Conservation (phyloP, 805 yeast genomes). For the Debaryomyces tyrocola region DNA sequence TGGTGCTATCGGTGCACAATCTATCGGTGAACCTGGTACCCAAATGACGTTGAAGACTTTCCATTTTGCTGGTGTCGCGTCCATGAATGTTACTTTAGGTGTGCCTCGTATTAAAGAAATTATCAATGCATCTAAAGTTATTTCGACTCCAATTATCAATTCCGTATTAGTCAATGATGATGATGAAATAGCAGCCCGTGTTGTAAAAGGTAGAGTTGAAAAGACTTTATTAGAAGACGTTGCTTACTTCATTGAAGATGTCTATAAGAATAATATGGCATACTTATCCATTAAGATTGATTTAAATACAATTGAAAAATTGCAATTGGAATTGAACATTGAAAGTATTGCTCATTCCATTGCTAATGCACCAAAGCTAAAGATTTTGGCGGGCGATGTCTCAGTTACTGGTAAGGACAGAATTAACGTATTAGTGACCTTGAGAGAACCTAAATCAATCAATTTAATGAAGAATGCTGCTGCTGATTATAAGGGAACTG, state of each 20-base stretch:
- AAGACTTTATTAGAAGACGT: conserved; percentile 87
- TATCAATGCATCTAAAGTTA: conserved; percentile 92
- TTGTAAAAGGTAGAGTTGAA: conserved; percentile 96
- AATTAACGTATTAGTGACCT: conserved; percentile 61
- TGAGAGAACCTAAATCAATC: conserved; percentile 37
- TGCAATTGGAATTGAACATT: conserved; percentile 85
- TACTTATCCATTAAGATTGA: conserved; percentile 82
- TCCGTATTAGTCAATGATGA: conserved; percentile 89
- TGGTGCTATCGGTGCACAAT: conserved; percentile 98
- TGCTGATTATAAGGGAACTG: conserved; percentile 32
- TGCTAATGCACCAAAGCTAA: conserved; percentile 81
- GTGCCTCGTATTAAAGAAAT: conserved; percentile 99
- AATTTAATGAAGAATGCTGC: conserved; percentile 33
- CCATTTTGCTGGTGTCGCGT: conserved; percentile 99
- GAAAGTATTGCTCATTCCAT: conserved; percentile 87
- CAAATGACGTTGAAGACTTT: conserved; percentile 92
- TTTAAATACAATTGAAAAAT: conserved; percentile 75
- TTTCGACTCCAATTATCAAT: conserved; percentile 95
- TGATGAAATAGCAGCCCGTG: conserved; percentile 97
- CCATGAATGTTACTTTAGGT: conserved; percentile 98
- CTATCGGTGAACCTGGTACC: conserved; percentile 99
- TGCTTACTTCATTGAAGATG: conserved; percentile 89
- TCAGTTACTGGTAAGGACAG: conserved; percentile 63
- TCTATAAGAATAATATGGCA: conserved; percentile 76
- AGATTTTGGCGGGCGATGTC: conserved; percentile 73